phyloP scores from a whole-genome alignment of 2,329 filamentous ascomycete genomes.

The Periconia macrospinosa region DNA sequence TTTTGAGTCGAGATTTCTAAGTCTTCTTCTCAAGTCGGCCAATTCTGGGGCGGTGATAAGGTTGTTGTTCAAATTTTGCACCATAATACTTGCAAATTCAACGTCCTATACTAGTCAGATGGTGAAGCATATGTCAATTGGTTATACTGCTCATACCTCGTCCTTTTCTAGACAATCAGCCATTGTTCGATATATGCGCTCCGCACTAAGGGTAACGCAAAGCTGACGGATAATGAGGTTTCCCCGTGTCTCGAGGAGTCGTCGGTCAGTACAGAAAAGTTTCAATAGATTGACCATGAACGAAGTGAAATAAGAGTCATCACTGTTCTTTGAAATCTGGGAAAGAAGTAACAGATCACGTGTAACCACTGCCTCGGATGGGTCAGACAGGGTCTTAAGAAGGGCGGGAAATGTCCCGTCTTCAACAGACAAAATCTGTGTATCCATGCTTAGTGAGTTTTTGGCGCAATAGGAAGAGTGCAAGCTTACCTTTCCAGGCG shows the following conservation, averaged over 20 bases:
- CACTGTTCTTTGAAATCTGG: slow-evolving; percentile 94
- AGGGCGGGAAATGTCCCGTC: slow-evolving; percentile 96
- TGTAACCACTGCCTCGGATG: slow-evolving; percentile 92
- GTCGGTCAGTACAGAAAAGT: slow-evolving; percentile 91
- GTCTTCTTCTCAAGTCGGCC: slow-evolving; percentile 82
- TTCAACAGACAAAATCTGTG: slow-evolving; percentile 76
- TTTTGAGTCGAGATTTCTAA: slow-evolving; percentile 89
- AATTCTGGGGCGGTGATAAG: slow-evolving; percentile 96
- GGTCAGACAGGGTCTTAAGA: slow-evolving; percentile 93
- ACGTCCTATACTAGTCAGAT: slow-evolving; percentile 62
- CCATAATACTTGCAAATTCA: slow-evolving; percentile 99
- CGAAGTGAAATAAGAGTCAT: slow-evolving; percentile 95
- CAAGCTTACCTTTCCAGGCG: slow-evolving; percentile 74
- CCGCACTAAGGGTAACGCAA: slow-evolving; percentile 88
- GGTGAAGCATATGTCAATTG: not conserved
- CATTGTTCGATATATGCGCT: slow-evolving; percentile 92
- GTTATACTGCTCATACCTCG: slow-evolving; percentile 53
- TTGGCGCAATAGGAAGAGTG: not conserved
- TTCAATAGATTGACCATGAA: slow-evolving; percentile 98
- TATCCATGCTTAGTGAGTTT: slow-evolving; percentile 8
- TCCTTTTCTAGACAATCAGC: slow-evolving; percentile 97
- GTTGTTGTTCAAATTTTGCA: slow-evolving; percentile 98
- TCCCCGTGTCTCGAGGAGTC: slow-evolving; percentile 85
- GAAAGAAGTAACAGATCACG: slow-evolving; percentile 91
- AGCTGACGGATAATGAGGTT: slow-evolving; percentile 96